Percentiles rank a stretch among this genome's conserved stretches.
phyloP scores from a whole-genome alignment of 768 basidiomycete genomes.

The Russula sp. region DNA sequence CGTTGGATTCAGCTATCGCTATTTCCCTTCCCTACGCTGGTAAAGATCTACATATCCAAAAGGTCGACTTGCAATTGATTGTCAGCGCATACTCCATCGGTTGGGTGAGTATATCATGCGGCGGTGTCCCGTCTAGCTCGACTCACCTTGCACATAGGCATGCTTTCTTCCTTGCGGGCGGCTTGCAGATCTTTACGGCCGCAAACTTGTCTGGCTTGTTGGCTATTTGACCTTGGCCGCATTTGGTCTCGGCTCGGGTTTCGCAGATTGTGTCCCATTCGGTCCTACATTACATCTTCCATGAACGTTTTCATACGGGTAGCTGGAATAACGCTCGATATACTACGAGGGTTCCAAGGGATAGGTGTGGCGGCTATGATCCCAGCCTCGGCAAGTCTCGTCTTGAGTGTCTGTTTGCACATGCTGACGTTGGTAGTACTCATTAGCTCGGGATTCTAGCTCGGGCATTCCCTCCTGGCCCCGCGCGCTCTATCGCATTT shows the following conservation, averaged over 20 bases:
- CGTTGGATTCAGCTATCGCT: constrained; percentile 25
- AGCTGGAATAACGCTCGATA: constrained; percentile 57
- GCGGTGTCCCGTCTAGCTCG: background rate
- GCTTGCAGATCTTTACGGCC: constrained; percentile 75
- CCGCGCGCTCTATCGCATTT: constrained; percentile 68
- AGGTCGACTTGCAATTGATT: constrained; percentile 60
- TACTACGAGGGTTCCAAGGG: constrained; percentile 76
- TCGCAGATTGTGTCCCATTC: constrained; percentile 42
- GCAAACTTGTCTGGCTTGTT: constrained; percentile 57
- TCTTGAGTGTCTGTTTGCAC: constrained; percentile 4
- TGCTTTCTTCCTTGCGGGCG: constrained; percentile 74
- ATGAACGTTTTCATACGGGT: background rate
- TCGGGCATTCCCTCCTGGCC: constrained; percentile 63
- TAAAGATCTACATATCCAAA: constrained; percentile 40
- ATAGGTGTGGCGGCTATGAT: constrained; percentile 72
- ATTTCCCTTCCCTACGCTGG: constrained; percentile 32
- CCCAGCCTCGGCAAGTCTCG: constrained; percentile 54
- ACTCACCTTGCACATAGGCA: constrained; percentile 39
- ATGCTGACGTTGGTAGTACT: background rate
- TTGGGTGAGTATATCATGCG: constrained; percentile 39
- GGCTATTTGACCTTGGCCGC: constrained; percentile 51
- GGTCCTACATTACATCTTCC: background rate
- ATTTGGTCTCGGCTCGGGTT: constrained; percentile 61
- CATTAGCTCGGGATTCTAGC: constrained; percentile 75
- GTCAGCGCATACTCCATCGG: constrained; percentile 61